These are phyloP conservation scores for Zymoseptoria tritici DNA, from an alignment of 2,329 filamentous ascomycete genomes.

Conservation along the genomic window DNA sequence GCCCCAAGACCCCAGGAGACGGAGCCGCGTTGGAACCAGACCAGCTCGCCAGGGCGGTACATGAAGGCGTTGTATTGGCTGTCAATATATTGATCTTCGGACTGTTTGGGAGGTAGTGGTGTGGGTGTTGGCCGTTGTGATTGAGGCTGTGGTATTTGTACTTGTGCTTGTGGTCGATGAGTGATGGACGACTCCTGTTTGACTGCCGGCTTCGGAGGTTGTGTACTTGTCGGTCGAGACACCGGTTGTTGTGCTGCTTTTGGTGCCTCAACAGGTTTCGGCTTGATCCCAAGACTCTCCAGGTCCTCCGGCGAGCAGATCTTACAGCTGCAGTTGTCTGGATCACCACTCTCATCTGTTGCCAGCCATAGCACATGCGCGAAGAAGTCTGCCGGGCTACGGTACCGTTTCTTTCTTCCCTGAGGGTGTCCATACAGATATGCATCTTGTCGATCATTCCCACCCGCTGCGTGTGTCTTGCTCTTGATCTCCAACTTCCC, in stretches of 20 bases:
- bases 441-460: slow-evolving; percentile 50
- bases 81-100: slow-evolving; percentile 45
- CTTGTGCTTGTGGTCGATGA: neutral
- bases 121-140: slow-evolving; percentile 27
- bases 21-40: slow-evolving; percentile 47
- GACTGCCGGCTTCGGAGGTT: neutral
- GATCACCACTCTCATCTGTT: slow-evolving; percentile 46
- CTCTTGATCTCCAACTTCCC: slow-evolving; percentile 38
- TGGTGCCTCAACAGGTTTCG: slow-evolving; percentile 5
- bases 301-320: slow-evolving; percentile 49
- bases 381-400: slow-evolving; percentile 54
- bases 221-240: slow-evolving; percentile 1
- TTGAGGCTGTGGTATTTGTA: slow-evolving; percentile 17
- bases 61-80: slow-evolving; percentile 41
- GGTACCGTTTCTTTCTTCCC: slow-evolving; percentile 50
- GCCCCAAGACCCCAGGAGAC: slow-evolving; percentile 49
- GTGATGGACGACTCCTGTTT: neutral
- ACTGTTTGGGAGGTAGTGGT: slow-evolving; percentile 35
- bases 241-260: slow-evolving; percentile 1
- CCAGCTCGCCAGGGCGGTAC: slow-evolving; percentile 48
- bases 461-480: slow-evolving; percentile 44
- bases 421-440: slow-evolving; percentile 55
- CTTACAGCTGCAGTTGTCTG: slow-evolving; percentile 51
- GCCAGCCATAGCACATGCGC: slow-evolving; percentile 52
- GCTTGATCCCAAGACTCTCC: slow-evolving; percentile 31